These are phyloP conservation scores for Juglanconis sp. DNA, from an alignment of 2,329 filamentous ascomycete species.

Conservation along the genomic window DNA sequence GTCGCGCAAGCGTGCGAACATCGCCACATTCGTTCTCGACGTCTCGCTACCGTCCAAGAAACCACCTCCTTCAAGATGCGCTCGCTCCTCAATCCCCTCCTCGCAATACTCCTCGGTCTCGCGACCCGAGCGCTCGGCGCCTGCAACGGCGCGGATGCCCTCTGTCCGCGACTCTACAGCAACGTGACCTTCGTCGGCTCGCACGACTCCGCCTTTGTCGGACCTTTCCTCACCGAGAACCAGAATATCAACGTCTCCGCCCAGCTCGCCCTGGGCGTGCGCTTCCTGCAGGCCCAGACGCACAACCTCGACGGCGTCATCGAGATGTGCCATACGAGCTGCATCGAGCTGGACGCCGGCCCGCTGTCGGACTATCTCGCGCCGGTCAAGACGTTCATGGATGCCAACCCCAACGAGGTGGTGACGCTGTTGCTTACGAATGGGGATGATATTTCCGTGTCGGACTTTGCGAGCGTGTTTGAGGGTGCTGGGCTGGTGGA, in stretches of 20 bases:
- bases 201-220: slow-evolving; percentile 65
- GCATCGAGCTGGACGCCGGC: slow-evolving; percentile 57
- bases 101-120: neutral
- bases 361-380: slow-evolving; percentile 52
- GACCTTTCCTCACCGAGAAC: slow-evolving; percentile 51
- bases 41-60: neutral
- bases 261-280: slow-evolving; percentile 60
- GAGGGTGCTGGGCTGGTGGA: slow-evolving; percentile 51
- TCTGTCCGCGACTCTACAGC: slow-evolving; percentile 57
- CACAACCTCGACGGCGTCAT: slow-evolving; percentile 51
- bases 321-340: slow-evolving; percentile 64
- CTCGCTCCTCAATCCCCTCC: neutral
- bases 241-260: slow-evolving; percentile 56
- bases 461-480: slow-evolving; percentile 54
- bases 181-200: slow-evolving; percentile 60
- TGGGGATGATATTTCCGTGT: slow-evolving; percentile 52
- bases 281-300: slow-evolving; percentile 63
- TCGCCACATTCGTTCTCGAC: neutral
- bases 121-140: slow-evolving; percentile 17
- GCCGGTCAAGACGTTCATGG: slow-evolving; percentile 59
- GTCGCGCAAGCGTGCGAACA: neutral
- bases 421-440: slow-evolving; percentile 64
- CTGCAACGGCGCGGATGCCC: slow-evolving; percentile 57
- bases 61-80: slow-evolving; percentile 1
- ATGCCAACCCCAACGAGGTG: slow-evolving; percentile 56